Evolutionary conservation across 2,329 filamentous ascomycete species (phyloP), one percentile per base, ranked within the genome.

Genomic region (Torrubiellomyces zombiae): DNA sequence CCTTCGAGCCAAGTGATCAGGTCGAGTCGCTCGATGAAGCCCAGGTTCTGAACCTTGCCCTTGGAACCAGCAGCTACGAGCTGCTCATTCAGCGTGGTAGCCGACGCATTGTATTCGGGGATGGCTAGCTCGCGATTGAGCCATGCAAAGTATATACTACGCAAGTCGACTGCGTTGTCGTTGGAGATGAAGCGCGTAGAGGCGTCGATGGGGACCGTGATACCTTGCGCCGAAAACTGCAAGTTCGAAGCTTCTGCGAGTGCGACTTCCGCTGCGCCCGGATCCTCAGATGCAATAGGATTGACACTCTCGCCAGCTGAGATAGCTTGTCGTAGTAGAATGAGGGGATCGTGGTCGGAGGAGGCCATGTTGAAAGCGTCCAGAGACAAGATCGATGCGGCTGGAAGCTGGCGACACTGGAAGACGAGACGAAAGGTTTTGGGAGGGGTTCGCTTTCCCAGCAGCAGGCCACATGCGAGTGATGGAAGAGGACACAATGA

Each of bases 131-230:
- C 86, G 50, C 83, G 82, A 55, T 94, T 91, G 42, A 80, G 63
- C 82, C 83, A 98, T 28, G 83, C 83, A 46, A 95, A 93, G 59
- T 86, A 94, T 53, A 94, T 86, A 48, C 78, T 89, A 45, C 89
- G 82, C 38, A 98, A 62, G 47, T 94, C 81, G 41, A 93, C 74
- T 4, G 76, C 64, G 28, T 68, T 63, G 39, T 67, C 68, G 30
- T 69, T 67, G n/a, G 81, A 85, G 32, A 79, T 66, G 58, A 95
- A 95, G 40, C 89, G 81, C 37, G 89, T 98, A 7, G 75, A 63
- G 9, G 67, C 64, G 25, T 68, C 71, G 36, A 93, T 67, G 1
- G 75, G 60, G 30, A 91, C 63, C 5, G 71, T 61, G 28, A 71
- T 60, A 32, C 67, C 63, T 26, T 56, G 47, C 24, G 66, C 65